phyloP scores from a whole-genome alignment of 1,284 basidiomycete genomes.

The Earliella scabrosa region DNA sequence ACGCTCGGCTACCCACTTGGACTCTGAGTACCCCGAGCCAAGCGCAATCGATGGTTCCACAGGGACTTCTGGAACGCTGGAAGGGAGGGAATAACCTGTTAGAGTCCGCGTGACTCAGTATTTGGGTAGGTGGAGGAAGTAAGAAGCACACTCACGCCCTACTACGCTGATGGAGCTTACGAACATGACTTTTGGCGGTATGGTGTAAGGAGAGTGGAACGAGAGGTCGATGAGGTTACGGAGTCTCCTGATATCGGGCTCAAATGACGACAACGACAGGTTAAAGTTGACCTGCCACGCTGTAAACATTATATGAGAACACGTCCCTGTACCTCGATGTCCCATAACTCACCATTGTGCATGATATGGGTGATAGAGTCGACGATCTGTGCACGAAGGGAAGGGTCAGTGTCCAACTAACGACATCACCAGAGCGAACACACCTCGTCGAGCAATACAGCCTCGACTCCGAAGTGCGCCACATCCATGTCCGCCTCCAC shows the following conservation, averaged over 20 bases:
- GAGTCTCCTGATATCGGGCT: constrained; percentile 22
- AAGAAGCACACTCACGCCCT: constrained; percentile 13
- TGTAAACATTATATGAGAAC: constrained; percentile 1
- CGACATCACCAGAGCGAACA: not conserved
- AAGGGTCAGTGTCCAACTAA: too few relatives aligned
- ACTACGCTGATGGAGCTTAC: constrained; percentile 38
- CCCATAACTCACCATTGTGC: constrained; percentile 36
- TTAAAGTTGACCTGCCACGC: constrained; percentile 45
- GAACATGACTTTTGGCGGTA: constrained; percentile 33
- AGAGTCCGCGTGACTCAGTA: too few relatives aligned
- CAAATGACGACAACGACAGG: constrained; percentile 27
- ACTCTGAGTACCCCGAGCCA: constrained; percentile 42
- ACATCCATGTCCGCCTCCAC: constrained; percentile 37
- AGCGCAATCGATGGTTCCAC: constrained; percentile 30
- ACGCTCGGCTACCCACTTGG: constrained; percentile 45
- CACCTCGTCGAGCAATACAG: constrained; percentile 32
- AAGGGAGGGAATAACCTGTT: constrained; percentile 8
- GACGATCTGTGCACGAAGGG: constrained; percentile 25
- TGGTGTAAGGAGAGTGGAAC: constrained; percentile 24
- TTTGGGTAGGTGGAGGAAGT: too few relatives aligned
- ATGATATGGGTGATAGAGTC: constrained; percentile 34
- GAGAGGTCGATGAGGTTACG: constrained; percentile 31
- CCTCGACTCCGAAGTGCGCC: constrained; percentile 34
- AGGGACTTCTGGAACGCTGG: constrained; percentile 16
- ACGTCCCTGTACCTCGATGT: not conserved